Conservation (phyloP, 2,329 filamentous ascomycete species). For the Mycosphaerella arachidis region DNA sequence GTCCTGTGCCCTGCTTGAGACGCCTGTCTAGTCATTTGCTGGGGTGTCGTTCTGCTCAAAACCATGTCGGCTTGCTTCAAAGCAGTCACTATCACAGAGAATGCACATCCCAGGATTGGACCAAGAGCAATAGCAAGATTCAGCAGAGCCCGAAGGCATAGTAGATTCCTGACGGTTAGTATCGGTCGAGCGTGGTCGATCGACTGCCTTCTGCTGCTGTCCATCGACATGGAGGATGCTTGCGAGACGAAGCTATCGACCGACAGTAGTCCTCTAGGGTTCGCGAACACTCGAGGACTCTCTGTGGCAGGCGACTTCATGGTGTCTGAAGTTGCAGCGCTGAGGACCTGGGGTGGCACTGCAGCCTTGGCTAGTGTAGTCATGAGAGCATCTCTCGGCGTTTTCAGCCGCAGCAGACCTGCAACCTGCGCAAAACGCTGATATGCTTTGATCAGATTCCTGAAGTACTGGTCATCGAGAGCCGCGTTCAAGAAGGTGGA, state of each 20-base stretch:
- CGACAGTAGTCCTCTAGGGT: conserved; percentile 67
- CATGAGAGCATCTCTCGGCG: conserved; percentile 87
- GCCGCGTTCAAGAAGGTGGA: conserved; percentile 93
- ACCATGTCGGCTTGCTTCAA: conserved; percentile 90
- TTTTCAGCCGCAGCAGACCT: conserved; percentile 75
- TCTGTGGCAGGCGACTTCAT: conserved; percentile 42
- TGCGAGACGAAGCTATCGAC: conserved; percentile 66
- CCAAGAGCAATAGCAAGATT: conserved; percentile 93
- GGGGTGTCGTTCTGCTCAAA: conserved; percentile 48
- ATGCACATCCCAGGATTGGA: conserved; percentile 76
- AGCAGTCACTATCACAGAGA: conserved; percentile 87
- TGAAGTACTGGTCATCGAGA: conserved; percentile 89
- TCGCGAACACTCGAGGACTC: conserved; percentile 58
- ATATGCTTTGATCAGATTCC: conserved; percentile 83
- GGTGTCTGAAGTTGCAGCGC: conserved; percentile 34
- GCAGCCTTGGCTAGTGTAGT: conserved; percentile 92
- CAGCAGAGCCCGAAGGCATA: conserved; percentile 85
- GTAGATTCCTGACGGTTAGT: conserved; percentile 80
- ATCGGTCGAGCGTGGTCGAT: conserved; percentile 50
- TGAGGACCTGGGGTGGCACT: conserved; percentile 69
- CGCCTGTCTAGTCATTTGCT: conserved; percentile 24
- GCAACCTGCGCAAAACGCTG: conserved; percentile 95
- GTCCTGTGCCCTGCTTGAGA: conserved; percentile 16
- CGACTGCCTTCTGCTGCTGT: conserved; percentile 55
- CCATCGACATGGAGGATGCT: conserved; percentile 48